These are phyloP conservation scores for Peniophora sp. DNA, from an alignment of 1,284 basidiomycete species.

Conservation along the genomic window DNA sequence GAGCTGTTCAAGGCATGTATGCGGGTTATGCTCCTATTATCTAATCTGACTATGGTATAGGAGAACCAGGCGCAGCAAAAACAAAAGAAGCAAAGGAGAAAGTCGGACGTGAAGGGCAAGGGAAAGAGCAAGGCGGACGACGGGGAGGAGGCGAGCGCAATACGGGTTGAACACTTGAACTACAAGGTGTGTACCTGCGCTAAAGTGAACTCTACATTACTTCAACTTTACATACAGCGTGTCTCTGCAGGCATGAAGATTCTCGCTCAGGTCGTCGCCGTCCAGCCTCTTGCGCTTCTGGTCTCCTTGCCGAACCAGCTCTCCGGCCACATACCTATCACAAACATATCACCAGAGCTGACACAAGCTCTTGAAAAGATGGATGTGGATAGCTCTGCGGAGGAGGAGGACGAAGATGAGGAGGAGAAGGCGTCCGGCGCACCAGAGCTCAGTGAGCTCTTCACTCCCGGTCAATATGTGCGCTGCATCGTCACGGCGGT, in stretches of 20 bases:
- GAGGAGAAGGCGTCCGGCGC: conserved; percentile 23
- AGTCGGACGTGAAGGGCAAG: conserved; percentile 39
- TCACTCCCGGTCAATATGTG: conserved; percentile 82
- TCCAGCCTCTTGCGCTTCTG: conserved; percentile 87
- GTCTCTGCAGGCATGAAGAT: conserved; percentile 81
- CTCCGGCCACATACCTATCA: conserved; percentile 92
- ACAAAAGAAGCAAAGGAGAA: conserved; percentile 39
- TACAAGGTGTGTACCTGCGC: conserved; percentile 66
- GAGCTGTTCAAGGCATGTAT: conserved; percentile 63
- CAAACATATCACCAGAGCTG: conserved; percentile 83
- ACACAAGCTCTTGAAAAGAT: conserved; percentile 64
- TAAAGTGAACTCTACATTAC: not conserved
- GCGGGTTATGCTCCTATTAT: conserved; percentile 6
- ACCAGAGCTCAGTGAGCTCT: conserved; percentile 47
- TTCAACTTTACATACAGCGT: conserved; percentile 40
- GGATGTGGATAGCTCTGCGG: conserved; percentile 46
- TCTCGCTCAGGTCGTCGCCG: conserved; percentile 78
- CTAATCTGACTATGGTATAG: conserved; percentile 5
- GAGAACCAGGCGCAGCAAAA: conserved; percentile 28
- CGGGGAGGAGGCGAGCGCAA: conserved; percentile 25
- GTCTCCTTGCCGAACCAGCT: conserved; percentile 95
- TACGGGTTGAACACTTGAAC: conserved; percentile 86
- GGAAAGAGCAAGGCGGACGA: conserved; percentile 19
- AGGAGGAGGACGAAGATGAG: conserved; percentile 27
- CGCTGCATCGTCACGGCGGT: conserved; percentile 70